phyloP scores from a whole-genome alignment of 2,329 filamentous ascomycete species.

The Capronia coronata region DNA sequence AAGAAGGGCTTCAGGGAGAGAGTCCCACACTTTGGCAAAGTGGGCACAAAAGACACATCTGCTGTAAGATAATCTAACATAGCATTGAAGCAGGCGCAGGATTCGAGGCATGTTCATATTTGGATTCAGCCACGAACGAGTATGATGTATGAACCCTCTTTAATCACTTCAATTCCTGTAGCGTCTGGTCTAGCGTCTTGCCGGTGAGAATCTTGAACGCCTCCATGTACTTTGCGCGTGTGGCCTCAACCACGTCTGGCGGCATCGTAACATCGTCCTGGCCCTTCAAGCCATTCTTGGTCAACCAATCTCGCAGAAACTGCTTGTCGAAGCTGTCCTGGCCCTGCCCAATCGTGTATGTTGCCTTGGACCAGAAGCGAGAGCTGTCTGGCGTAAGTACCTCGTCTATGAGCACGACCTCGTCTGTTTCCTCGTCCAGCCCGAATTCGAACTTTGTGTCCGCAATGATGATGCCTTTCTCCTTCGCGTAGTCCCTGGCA shows the following conservation, averaged over 20 bases:
- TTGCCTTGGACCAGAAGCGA: conserved; percentile 74
- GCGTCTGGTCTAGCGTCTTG: conserved; percentile 34
- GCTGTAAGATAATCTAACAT: conserved; percentile 10
- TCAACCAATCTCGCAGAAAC: conserved; percentile 75
- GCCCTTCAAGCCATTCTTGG: conserved; percentile 63
- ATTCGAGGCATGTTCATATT: too few species aligned
- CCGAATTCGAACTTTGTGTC: conserved; percentile 76
- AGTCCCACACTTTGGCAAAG: conserved; percentile 25
- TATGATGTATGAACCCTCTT: not conserved
- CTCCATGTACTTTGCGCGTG: conserved; percentile 66
- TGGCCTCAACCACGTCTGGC: conserved; percentile 62
- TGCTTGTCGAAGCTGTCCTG: conserved; percentile 90
- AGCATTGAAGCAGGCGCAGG: not conserved
- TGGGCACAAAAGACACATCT: conserved; percentile 17
- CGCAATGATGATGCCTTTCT: conserved; percentile 67
- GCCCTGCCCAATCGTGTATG: conserved; percentile 64
- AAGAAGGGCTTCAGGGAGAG: conserved; percentile 20
- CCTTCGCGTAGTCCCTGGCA: conserved; percentile 57
- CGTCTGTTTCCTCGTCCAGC: conserved; percentile 56
- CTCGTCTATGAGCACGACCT: conserved; percentile 74
- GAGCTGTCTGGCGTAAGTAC: conserved; percentile 78
- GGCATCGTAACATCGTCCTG: conserved; percentile 67
- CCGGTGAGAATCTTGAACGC: conserved; percentile 66
- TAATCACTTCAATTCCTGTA: conserved; percentile 13
- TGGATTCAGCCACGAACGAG: not conserved